A percentile compares a stretch with the other conserved stretches of the same genome.
Conservation (phyloP, 495 filamentous ascomycete species). For the Glonium stellatum region DNA sequence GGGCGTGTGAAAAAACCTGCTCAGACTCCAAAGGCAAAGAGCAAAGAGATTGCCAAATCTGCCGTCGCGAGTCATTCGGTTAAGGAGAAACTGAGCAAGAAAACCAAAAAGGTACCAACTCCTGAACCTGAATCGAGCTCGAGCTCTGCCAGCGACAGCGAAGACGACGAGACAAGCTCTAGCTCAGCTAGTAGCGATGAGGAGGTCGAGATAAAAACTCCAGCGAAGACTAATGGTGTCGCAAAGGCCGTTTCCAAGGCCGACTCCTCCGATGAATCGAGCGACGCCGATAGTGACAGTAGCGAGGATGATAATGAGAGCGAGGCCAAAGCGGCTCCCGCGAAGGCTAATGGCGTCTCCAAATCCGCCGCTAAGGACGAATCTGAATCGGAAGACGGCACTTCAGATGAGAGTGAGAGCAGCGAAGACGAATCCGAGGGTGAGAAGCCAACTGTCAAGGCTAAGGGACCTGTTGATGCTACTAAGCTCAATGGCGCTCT, state of each 20-base stretch:
- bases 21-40: slow-evolving; percentile 36
- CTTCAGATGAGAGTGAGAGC: slow-evolving; percentile 20
- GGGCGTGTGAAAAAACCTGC: slow-evolving; percentile 42
- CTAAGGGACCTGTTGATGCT: background rate
- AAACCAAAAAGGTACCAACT: slow-evolving; percentile 46
- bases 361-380: slow-evolving; percentile 16
- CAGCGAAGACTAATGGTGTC: slow-evolving; percentile 31
- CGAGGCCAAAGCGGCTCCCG: slow-evolving; percentile 37
- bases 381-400: slow-evolving; percentile 7
- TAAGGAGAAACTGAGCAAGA: slow-evolving; percentile 42
- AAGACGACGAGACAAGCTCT: slow-evolving; percentile 31
- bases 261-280: slow-evolving; percentile 34
- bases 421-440: slow-evolving; percentile 19
- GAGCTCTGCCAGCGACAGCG: slow-evolving; percentile 27
- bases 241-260: slow-evolving; percentile 24
- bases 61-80: slow-evolving; percentile 26
- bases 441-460: slow-evolving; percentile 13
- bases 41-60: slow-evolving; percentile 41
- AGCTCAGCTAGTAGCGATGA: slow-evolving; percentile 36
- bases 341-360: slow-evolving; percentile 33
- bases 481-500: slow-evolving; percentile 10
- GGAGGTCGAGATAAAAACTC: slow-evolving; percentile 25
- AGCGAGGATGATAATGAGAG: slow-evolving; percentile 36
- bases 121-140: slow-evolving; percentile 33
- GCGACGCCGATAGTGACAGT: slow-evolving; percentile 23